phyloP scores from a whole-genome alignment of 495 filamentous ascomycete genomes.

The Hypoxylon trugodes region DNA sequence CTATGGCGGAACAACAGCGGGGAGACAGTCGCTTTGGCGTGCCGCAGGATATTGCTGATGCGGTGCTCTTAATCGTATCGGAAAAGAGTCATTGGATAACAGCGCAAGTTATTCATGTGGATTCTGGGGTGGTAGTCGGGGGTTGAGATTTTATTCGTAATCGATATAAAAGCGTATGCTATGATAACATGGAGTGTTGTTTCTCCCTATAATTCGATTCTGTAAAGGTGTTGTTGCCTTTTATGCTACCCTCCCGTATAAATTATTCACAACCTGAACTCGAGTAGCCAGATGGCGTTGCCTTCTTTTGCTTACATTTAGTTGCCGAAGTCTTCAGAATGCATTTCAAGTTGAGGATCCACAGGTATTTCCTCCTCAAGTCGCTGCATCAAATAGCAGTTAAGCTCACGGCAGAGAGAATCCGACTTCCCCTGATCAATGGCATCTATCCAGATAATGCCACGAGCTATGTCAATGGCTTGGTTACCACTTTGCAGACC shows the following conservation, averaged over 20 bases:
- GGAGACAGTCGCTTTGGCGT: slow-evolving; percentile 34
- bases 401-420: slow-evolving; percentile 32
- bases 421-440: slow-evolving; percentile 33
- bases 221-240: not conserved
- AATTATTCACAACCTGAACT: not conserved
- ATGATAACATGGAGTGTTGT: not conserved
- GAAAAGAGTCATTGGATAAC: slow-evolving; percentile 63
- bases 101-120: slow-evolving; percentile 57
- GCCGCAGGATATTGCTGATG: slow-evolving; percentile 57
- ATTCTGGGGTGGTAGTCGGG: slow-evolving; percentile 51
- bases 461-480: slow-evolving; percentile 34
- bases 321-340: not conserved
- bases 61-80: slow-evolving; percentile 53
- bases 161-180: not conserved
- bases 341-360: not conserved
- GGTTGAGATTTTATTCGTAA: not conserved
- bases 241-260: not conserved
- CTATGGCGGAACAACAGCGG: slow-evolving; percentile 1
- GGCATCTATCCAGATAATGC: slow-evolving; percentile 40
- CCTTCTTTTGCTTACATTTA: not conserved
- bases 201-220: not conserved
- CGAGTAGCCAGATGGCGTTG: not conserved
- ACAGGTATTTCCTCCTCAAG: not conserved
- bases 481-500: slow-evolving; percentile 25
- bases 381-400: slow-evolving; percentile 11